Evolutionary conservation across 352 stramenopile genomes (phyloP).

Genomic region (Pythium insidiosum): DNA sequence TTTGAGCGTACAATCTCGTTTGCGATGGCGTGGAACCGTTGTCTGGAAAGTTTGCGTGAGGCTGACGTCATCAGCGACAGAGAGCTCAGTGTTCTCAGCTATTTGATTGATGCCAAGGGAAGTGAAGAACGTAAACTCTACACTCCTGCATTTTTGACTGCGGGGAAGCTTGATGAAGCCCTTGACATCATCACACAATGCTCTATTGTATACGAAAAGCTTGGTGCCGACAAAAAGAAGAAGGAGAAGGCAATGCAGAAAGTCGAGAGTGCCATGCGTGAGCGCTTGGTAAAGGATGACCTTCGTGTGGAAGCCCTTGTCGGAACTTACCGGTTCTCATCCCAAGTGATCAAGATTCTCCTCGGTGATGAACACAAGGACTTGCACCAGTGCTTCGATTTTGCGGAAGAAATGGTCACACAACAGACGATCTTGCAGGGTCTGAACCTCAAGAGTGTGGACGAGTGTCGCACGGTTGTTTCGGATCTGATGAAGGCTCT

Average conservation of each 20-base stretch:
- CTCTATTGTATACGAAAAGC: conserved; percentile 65
- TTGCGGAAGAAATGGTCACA: conserved; percentile 73
- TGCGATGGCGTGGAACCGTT: conserved; percentile 81
- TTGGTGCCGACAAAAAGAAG: conserved; percentile 81
- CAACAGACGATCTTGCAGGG: conserved; percentile 66
- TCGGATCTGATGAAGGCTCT: conserved; percentile 81
- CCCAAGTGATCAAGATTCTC: conserved; percentile 63
- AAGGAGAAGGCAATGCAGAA: conserved; percentile 82
- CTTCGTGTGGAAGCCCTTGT: conserved; percentile 66
- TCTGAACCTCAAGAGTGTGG: conserved; percentile 66
- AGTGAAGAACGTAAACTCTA: conserved; percentile 67
- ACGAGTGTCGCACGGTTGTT: conserved; percentile 52
- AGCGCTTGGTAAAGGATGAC: conserved; percentile 76
- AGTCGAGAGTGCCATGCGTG: conserved; percentile 74
- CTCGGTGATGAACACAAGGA: conserved; percentile 80
- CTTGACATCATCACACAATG: conserved; percentile 80
- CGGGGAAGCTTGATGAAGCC: conserved; percentile 76
- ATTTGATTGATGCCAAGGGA: conserved; percentile 76
- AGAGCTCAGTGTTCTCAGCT: conserved; percentile 76
- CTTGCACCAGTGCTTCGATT: conserved; percentile 75
- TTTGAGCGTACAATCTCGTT: conserved; percentile 82
- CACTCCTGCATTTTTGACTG: conserved; percentile 70
- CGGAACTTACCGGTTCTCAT: conserved; percentile 81
- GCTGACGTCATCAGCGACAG: conserved; percentile 77
- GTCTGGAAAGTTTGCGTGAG: conserved; percentile 57